phyloP scores from a whole-genome alignment of 2,329 filamentous ascomycete species.

The Penicillium sp. region DNA sequence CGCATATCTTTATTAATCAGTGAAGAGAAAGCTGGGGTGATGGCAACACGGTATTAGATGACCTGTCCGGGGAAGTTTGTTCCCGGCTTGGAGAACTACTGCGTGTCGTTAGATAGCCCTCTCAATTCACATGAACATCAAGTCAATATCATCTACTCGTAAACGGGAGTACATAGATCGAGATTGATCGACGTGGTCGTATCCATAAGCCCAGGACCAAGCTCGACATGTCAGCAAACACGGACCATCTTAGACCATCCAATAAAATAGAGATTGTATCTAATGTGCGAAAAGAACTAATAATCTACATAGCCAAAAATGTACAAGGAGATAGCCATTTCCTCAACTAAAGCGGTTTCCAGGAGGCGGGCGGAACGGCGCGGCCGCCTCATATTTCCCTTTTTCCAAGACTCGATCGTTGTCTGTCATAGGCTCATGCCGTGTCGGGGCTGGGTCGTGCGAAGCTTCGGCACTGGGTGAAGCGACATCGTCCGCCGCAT shows the following conservation, averaged over 20 bases:
- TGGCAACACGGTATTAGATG: neutral
- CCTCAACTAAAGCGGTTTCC: constrained; percentile 79
- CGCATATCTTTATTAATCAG: neutral
- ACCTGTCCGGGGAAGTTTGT: neutral
- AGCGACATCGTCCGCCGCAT: constrained; percentile 53
- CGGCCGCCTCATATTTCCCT: constrained; percentile 84
- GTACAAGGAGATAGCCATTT: neutral
- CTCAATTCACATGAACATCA: neutral
- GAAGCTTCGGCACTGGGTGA: constrained; percentile 75
- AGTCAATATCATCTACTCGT: neutral
- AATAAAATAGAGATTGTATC: neutral
- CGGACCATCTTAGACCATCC: neutral
- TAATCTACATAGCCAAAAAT: constrained; percentile 1
- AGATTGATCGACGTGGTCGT: neutral
- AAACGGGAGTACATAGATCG: neutral
- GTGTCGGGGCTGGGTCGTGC: constrained; percentile 81
- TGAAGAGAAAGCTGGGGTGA: neutral
- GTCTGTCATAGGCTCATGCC: constrained; percentile 76
- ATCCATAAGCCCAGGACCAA: neutral
- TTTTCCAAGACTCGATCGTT: constrained; percentile 71
- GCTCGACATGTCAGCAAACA: neutral
- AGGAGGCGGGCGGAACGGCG: constrained; percentile 76
- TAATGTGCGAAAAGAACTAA: constrained; percentile 6
- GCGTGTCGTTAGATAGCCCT: neutral
- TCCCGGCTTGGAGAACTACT: neutral